Percentiles rank a stretch among this genome's conserved stretches.
phyloP scores from a whole-genome alignment of 306 rosid genomes.

The Sicyos baderoa region DNA sequence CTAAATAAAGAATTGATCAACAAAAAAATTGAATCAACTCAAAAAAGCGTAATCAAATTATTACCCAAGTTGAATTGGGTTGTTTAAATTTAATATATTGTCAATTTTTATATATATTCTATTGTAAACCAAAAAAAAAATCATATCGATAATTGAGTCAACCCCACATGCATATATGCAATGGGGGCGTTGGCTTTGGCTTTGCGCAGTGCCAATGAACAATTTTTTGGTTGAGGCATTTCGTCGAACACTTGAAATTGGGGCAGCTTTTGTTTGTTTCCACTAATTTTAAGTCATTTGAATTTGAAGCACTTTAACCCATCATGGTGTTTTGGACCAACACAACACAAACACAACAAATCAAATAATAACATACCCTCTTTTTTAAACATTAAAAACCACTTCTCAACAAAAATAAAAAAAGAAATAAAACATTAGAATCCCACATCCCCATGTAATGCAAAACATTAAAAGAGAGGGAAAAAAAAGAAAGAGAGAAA shows the following conservation, averaged over 20 bases:
- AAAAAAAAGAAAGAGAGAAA: background rate
- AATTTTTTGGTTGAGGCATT: constrained; percentile 9
- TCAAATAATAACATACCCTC: background rate
- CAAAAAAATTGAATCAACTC: no score
- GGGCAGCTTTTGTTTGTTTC: background rate
- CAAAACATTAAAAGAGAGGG: background rate
- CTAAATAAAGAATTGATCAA: no score
- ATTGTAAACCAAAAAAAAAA: background rate
- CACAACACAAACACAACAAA: background rate
- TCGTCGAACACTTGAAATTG: constrained; percentile 15
- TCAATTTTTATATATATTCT: background rate
- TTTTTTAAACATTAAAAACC: background rate
- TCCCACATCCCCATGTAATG: background rate
- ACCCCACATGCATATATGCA: background rate
- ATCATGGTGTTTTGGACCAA: constrained; percentile 5
- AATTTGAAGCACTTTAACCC: background rate
- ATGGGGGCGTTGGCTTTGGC: background rate
- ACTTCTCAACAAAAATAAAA: background rate
- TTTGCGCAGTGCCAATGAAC: background rate
- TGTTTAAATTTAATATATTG: background rate
- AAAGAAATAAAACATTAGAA: background rate
- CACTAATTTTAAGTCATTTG: background rate
- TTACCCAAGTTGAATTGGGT: no score
- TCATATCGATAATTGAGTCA: background rate
- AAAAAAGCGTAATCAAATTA: no score